Evolutionary conservation across 2,329 filamentous ascomycete species (phyloP).

Genomic region (Aspergillus sp.): DNA sequence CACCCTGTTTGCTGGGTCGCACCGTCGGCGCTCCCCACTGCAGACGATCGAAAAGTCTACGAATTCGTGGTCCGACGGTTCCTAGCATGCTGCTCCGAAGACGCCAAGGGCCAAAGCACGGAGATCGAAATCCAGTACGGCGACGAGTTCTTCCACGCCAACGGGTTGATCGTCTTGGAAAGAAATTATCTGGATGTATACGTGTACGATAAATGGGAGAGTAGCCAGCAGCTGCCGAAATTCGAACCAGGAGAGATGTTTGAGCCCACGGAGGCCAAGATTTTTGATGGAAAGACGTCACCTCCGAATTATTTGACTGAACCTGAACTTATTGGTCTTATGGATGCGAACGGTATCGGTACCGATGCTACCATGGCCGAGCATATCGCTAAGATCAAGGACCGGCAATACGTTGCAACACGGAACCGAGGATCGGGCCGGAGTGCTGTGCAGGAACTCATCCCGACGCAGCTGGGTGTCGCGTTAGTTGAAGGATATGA

Average conservation of each 20-base stretch:
- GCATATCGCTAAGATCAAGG: slow-evolving; percentile 92
- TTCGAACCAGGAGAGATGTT: slow-evolving; percentile 77
- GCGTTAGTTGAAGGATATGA: slow-evolving; percentile 93
- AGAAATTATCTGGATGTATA: slow-evolving; percentile 94
- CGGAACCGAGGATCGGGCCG: slow-evolving; percentile 45
- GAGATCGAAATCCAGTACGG: slow-evolving; percentile 82
- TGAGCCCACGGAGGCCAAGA: slow-evolving; percentile 78
- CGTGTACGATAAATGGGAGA: slow-evolving; percentile 93
- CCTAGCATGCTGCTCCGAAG: slow-evolving; percentile 89
- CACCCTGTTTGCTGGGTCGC: slow-evolving; percentile 85
- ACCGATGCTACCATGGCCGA: slow-evolving; percentile 99
- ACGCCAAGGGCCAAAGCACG: slow-evolving; percentile 79
- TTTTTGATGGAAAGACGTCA: slow-evolving; percentile 84
- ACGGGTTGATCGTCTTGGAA: slow-evolving; percentile 76
- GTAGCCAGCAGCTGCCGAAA: slow-evolving; percentile 70
- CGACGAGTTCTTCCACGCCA: slow-evolving; percentile 71
- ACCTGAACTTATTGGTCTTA: slow-evolving; percentile 87
- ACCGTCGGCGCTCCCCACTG: slow-evolving; percentile 49
- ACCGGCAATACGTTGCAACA: slow-evolving; percentile 75
- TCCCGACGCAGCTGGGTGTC: slow-evolving; percentile 84
- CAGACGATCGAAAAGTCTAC: slow-evolving; percentile 69
- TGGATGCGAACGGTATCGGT: slow-evolving; percentile 98
- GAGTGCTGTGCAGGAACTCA: slow-evolving; percentile 68
- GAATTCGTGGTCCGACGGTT: slow-evolving; percentile 91
- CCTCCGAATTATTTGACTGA: slow-evolving; percentile 85